Conservation (phyloP, 1,139 yeast genomes). For the Ogataea hybrid region DNA sequence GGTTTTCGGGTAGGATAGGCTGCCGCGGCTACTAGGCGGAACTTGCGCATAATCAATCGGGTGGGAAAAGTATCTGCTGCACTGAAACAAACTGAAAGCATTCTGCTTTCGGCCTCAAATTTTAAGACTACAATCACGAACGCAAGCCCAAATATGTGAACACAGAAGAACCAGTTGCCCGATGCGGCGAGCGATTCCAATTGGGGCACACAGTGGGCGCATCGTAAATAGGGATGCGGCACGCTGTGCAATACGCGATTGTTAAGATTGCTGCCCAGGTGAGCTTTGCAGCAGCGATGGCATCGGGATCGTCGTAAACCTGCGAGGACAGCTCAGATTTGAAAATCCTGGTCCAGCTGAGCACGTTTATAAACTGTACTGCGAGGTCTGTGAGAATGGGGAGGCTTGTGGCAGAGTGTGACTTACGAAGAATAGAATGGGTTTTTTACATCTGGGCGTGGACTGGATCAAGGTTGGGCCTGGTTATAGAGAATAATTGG, state of each 20-base stretch:
- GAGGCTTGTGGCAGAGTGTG: slow-evolving; percentile 98
- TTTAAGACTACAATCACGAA: slow-evolving; percentile 62
- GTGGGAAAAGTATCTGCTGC: slow-evolving; percentile 62
- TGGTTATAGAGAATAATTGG: neutral
- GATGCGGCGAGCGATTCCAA: slow-evolving; percentile 34
- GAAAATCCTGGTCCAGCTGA: slow-evolving; percentile 75
- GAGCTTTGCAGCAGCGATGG: slow-evolving; percentile 73
- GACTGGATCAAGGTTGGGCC: neutral
- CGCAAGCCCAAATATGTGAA: slow-evolving; percentile 41
- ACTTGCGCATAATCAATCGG: slow-evolving; percentile 29
- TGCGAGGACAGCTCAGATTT: slow-evolving; percentile 80
- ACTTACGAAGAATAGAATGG: slow-evolving; percentile 82
- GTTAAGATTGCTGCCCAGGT: slow-evolving; percentile 86
- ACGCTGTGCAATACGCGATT: slow-evolving; percentile 36
- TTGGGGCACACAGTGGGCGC: slow-evolving; percentile 8
- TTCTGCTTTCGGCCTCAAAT: slow-evolving; percentile 39
- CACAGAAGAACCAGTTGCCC: slow-evolving; percentile 39
- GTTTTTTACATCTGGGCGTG: slow-evolving; percentile 47
- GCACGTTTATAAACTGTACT: slow-evolving; percentile 83
- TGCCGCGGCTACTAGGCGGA: slow-evolving; percentile 17
- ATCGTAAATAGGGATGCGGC: slow-evolving; percentile 12
- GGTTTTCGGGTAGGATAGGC: too few relatives aligned
- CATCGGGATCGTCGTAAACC: slow-evolving; percentile 64
- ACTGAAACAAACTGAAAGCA: slow-evolving; percentile 51
- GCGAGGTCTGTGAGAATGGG: slow-evolving; percentile 90